Evolutionary conservation across 345 rosid species (phyloP), one percentile per base, ranked within the genome.

Genomic region (Euphorbia tirucalli): DNA sequence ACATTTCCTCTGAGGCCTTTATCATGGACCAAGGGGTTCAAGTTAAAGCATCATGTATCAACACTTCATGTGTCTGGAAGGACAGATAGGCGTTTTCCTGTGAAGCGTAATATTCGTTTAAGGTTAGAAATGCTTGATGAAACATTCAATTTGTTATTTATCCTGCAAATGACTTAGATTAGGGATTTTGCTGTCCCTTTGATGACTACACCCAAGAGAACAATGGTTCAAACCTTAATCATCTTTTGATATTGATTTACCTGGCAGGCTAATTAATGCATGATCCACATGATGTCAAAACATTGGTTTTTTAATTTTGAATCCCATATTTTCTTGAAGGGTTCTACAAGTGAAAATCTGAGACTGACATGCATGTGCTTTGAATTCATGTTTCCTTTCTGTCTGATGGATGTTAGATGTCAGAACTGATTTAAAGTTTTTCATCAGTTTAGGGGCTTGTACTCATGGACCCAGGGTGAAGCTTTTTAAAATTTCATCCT

Each of bases 391-490:
- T 55, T 54, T 43, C 22, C 70, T 49, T 66, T 69, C 39, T 46
- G 37, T 62, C 31, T 15, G 50, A 31, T 41, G 54, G 10, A 16
- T 49, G 64, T 32, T 74, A 74, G 72, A 79, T 37, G 72, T 71
- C 48, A 66, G 52, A 35, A 66, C 69, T 75, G 78, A 61, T 69
- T 77, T 27, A 57, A 77, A 69, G 58, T 74, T 44, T 64, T 83
- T 82, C 73, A 75, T 81, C 97, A 93, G 98, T 82, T 80, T 79
- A 77, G 88, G 92, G 82, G 71, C 86, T 79, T 69, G 61, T 75
- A 64, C 72, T 64, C 60, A 73, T 73, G 85, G 89, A 75, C 72
- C 82, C 66, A 86, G 75, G 79, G 81, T 81, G 58, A 89, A 82
- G 73, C 70, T 85, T 66, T 78, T 87, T 46, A 87, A 83, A 79